Base-by-base conservation (phyloP, 805 yeast species). In the Ogataea trehalophila region DNA sequence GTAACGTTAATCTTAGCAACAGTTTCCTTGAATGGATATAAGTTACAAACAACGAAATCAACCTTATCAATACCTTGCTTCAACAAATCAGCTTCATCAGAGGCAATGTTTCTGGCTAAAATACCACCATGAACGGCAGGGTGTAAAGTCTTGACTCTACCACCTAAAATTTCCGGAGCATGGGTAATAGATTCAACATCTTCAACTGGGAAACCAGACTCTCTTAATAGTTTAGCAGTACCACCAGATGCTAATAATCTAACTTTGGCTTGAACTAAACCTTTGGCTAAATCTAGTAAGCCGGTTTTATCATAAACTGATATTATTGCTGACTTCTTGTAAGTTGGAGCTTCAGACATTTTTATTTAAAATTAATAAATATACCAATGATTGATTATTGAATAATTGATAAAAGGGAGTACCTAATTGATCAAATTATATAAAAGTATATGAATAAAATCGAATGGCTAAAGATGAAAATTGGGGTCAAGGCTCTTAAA, bases 111-210 rank as follows among this genome's bases (percentile, higher is more conserved):
- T 74, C 98, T 83, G 44, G 99, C 98, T 58, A 94, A 79, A 62
- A 94, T 94, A 69, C 95, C 96, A 61, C 96, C 99, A 69, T 94
- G 99, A 52, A 94, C 97, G 31, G 98, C 99, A 37, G 99, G 99
- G 68, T 94, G 99, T 61, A 94, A 77, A 50, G 99, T 94, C 76
- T 94, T 94, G 60, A 94, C 99, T 72, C 99, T 81, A 55, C 99
- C 99, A 54, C 97, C 96, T 58, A 94, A 77, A 96, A 94, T 94
- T 72, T 94, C 99, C 45, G 99, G 99, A 37, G 98, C 98, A 65
- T 94, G 96, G 35, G 99, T 94, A 67, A 94, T 89, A 50, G 94
- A 68, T 37, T 95, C 83, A 37, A 94, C 97, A 64, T 94, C 99
- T 57, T 92, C 96, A 16, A 94, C 98, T 40, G 96, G 92, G 81